Percentiles rank a stretch among this genome's conserved stretches.
These are phyloP conservation scores for Fraxinus ornus DNA, from an alignment of 305 asterid genomes.

Conservation along the genomic window DNA sequence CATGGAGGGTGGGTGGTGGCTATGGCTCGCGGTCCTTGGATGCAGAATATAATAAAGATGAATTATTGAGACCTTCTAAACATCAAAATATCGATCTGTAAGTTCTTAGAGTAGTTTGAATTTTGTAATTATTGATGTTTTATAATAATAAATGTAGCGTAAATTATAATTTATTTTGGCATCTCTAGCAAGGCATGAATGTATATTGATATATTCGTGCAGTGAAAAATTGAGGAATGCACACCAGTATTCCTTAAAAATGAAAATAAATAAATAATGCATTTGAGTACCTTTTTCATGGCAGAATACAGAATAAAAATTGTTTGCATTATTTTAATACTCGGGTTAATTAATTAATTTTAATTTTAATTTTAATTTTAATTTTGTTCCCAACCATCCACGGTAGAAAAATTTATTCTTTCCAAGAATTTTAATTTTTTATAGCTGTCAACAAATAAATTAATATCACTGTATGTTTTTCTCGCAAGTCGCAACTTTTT, in stretches of 20 bases:
- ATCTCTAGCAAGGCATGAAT: not conserved
- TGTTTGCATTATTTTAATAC: not conserved
- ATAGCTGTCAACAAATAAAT: not conserved
- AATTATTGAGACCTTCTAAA: not conserved
- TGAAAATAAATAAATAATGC: not conserved
- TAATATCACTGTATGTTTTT: not conserved
- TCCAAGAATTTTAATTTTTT: not conserved
- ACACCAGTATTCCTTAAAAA: no score
- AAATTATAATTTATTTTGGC: not conserved
- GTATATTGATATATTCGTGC: not conserved
- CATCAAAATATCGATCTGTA: slow-evolving; percentile 16
- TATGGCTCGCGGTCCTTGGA: not conserved
- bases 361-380: no score
- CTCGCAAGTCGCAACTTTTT: not conserved
- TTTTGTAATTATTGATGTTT: not conserved
- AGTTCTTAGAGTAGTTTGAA: not conserved
- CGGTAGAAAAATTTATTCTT: not conserved
- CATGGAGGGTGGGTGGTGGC: not conserved
- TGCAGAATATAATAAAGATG: not conserved
- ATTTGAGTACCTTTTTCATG: not conserved
- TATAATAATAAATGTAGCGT: not conserved
- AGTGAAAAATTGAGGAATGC: not conserved
- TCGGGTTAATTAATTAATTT: not conserved
- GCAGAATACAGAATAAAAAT: not conserved
- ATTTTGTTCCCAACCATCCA: not conserved